Conservation (phyloP, 495 filamentous ascomycete species). For the Pseudotulostoma volvatum region DNA sequence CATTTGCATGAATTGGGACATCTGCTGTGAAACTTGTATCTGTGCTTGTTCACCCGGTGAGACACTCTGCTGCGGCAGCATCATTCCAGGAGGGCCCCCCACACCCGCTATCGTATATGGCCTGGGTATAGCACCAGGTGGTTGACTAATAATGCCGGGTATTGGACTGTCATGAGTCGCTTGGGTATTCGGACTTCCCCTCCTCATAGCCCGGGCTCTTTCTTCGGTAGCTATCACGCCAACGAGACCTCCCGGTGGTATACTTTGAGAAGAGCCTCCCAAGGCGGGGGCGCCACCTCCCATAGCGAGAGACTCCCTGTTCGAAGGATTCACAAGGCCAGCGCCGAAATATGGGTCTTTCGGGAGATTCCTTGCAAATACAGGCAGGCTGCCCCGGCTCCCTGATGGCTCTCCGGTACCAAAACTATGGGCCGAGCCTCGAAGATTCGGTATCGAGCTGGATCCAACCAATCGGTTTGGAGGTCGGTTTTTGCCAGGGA, state of each 20-base stretch:
- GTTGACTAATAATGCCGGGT: conserved; percentile 14
- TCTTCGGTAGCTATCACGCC: conserved; percentile 86
- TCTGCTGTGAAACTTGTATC: conserved; percentile 73
- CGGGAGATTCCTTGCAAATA: conserved; percentile 76
- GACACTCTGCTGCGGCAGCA: conserved; percentile 11
- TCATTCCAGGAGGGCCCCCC: conserved; percentile 21
- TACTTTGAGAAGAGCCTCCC: conserved; percentile 8
- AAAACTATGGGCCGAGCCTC: conserved; percentile 24
- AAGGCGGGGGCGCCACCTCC: conserved; percentile 38
- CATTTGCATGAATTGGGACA: conserved; percentile 83
- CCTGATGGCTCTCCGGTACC: conserved; percentile 22
- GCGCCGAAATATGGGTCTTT: conserved; percentile 82
- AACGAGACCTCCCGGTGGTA: conserved; percentile 58
- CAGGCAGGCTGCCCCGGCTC: conserved; percentile 42
- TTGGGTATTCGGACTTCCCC: conserved; percentile 59
- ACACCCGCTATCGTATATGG: conserved; percentile 32
- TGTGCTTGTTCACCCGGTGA: conserved; percentile 58
- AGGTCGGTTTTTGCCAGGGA: conserved; percentile 67
- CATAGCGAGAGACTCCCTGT: conserved; percentile 62
- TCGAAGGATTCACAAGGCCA: conserved; percentile 53
- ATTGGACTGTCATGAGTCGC: conserved; percentile 29
- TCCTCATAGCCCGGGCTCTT: conserved; percentile 53
- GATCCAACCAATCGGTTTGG: conserved; percentile 53
- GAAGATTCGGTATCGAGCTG: conserved; percentile 39
- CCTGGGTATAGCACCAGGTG: conserved; percentile 21